Conservation (phyloP, 2,329 filamentous ascomycete species). For the Fusarium decemcellulare region DNA sequence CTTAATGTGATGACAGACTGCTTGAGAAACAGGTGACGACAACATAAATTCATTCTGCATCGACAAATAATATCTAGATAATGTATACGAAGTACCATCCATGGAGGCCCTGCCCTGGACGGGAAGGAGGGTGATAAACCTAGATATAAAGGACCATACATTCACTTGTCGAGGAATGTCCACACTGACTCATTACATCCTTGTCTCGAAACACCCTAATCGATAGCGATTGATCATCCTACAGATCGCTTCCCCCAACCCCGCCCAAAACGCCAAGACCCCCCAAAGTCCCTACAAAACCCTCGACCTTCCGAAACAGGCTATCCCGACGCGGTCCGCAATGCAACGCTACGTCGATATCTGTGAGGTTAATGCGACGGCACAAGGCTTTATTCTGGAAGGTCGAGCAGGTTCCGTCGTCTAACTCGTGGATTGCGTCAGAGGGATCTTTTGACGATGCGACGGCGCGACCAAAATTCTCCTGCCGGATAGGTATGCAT, state of each 20-base stretch:
- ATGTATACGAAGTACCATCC: rapidly evolving
- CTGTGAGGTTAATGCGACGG: constrained; percentile 3
- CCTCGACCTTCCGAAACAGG: constrained; percentile 36
- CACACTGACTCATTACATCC: too few species aligned
- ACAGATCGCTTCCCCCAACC: constrained; percentile 9
- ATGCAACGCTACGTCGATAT: constrained; percentile 18
- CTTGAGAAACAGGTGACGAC: too few species aligned
- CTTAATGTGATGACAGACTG: too few species aligned
- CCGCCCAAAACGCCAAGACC: constrained; percentile 31
- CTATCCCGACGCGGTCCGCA: constrained; percentile 36
- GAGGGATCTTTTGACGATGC: constrained; percentile 20
- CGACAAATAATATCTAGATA: too few species aligned
- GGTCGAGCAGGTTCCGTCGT: constrained; percentile 20
- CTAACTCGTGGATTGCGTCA: constrained; percentile 17
- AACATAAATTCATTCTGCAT: too few species aligned
- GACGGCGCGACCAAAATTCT: constrained; percentile 4
- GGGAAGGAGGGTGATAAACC: too few species aligned
- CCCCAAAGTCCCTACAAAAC: constrained; percentile 32
- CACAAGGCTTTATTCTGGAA: constrained; percentile 33
- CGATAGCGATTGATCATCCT: not conserved
- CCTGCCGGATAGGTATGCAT: constrained; percentile 28
- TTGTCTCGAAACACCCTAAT: not conserved
- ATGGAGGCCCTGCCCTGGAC: rapidly evolving
- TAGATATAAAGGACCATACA: too few species aligned
- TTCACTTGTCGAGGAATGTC: too few species aligned